These are phyloP conservation scores for Paecilomyces sp. DNA, from an alignment of 2,329 filamentous ascomycete species.

Conservation along the genomic window DNA sequence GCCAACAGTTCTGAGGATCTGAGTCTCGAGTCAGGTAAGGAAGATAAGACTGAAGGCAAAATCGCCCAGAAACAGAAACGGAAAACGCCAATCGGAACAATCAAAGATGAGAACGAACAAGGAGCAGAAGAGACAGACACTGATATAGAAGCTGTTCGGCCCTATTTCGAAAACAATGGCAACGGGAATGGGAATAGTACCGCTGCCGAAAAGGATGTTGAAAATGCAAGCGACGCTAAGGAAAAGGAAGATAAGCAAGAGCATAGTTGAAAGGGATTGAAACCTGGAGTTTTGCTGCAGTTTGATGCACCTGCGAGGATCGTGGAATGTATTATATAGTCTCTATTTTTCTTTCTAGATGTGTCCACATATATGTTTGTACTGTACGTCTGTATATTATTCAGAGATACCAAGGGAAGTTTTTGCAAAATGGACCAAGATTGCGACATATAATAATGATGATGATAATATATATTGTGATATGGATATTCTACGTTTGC, in stretches of 20 bases:
- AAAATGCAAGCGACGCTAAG: not conserved
- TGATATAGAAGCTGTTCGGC: not conserved
- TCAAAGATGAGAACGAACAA: constrained; percentile 22
- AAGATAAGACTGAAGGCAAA: constrained; percentile 13
- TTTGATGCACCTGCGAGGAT: too few relatives aligned
- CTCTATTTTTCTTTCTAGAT: too few relatives aligned
- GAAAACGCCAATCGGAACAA: constrained; percentile 11
- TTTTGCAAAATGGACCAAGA: not conserved
- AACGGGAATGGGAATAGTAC: constrained; percentile 1
- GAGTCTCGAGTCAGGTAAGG: constrained; percentile 11
- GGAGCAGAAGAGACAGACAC: not conserved
- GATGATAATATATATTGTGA: not conserved
- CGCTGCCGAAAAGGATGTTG: not conserved
- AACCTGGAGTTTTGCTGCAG: too few relatives aligned
- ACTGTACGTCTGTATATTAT: not conserved
- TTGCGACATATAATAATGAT: not conserved
- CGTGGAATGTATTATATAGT: too few relatives aligned
- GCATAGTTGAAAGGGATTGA: not conserved
- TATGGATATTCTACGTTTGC: not conserved
- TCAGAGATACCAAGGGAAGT: not conserved
- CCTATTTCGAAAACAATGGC: constrained; percentile 21
- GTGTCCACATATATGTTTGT: not conserved
- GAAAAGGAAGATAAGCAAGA: not conserved
- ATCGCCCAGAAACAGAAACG: constrained; percentile 16
- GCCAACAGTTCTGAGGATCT: constrained; percentile 57